These are phyloP conservation scores for Hordeum marinum DNA, from an alignment of 176 grass and related monocot genomes.

Conservation along the genomic window DNA sequence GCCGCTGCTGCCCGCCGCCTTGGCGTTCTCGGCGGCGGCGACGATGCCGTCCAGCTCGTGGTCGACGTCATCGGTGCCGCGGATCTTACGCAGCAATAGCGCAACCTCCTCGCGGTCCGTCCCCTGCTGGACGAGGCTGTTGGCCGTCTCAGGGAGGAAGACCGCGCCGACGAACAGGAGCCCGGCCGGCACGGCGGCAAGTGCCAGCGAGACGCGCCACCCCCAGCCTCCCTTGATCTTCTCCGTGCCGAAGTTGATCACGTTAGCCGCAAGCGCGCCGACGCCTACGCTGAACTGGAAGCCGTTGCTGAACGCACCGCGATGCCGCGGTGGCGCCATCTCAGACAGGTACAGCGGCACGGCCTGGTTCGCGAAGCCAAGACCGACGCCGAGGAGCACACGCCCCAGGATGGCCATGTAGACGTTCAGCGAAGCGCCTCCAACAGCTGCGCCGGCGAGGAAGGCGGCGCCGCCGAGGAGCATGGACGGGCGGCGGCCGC, in stretches of 20 bases:
- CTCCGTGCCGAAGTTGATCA: conserved; percentile 59
- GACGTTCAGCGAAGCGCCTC: conserved; percentile 44
- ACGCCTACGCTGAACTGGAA: conserved; percentile 57
- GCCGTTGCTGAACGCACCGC: conserved; percentile 66
- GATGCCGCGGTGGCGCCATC: conserved; percentile 56
- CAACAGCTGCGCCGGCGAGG: conserved; percentile 30
- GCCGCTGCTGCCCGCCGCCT: not conserved
- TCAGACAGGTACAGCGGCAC: conserved; percentile 78
- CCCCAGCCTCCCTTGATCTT: conserved; percentile 56
- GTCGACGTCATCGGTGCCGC: conserved; percentile 34
- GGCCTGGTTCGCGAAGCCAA: conserved; percentile 63
- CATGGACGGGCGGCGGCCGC: conserved; percentile 54
- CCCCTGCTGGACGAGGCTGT: conserved; percentile 50
- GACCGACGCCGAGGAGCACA: conserved; percentile 58
- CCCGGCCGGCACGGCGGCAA: conserved; percentile 47
- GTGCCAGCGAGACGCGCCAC: conserved; percentile 57
- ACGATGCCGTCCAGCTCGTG: conserved; percentile 45
- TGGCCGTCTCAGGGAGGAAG: conserved; percentile 63
- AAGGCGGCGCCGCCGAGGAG: conserved; percentile 60
- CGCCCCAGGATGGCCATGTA: conserved; percentile 62
- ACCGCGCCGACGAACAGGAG: conserved; percentile 44
- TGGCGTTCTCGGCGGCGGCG: conserved; percentile 11
- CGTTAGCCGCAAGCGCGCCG: conserved; percentile 47
- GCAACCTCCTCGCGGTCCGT: not conserved
- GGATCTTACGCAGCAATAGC: conserved; percentile 38